Evolutionary conservation across 352 stramenopile genomes (phyloP), one percentile per base, ranked within the genome.

Genomic region (Pilasporangium apinafurcum): DNA sequence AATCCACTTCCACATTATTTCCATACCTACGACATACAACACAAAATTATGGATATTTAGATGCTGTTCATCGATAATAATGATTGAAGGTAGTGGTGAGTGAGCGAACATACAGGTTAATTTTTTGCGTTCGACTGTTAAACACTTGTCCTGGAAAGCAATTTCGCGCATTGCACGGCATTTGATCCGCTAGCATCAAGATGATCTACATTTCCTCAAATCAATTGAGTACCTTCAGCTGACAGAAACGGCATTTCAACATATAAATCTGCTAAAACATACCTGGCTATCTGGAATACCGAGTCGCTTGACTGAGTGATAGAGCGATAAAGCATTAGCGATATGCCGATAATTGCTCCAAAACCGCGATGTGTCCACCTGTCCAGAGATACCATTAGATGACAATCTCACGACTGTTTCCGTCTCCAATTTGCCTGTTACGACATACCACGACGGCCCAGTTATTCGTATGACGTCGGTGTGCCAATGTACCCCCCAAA

Each of bases 261-360:
- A 37, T 3, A 12, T 12, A 7, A 9, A 14, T 13, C 4, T 9
- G 37, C 28, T 8, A n/a, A 5, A 31, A 30, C 48, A 2, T 33
- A 90, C 82, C 63, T 98, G 93, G 37, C 88, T 96, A 53, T 98
- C 93, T 0, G 89, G 85, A 39, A 98, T 95, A 3, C 92, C 93
- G 7, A 96, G 74, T 17, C 81, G 62, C 62, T 96, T 96, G 9
- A 98, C 78, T 7, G 92, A 86, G 56, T 96, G 74, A 45, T 98
- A 98, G 21, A 98, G 74, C 31, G 85, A 95, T 28, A 98, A 66
- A 36, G 89, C 89, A 67, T 98, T 98, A 14, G 91, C 88, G 13
- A 94, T 86, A 53, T 98, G 95, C 28, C 95, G 85, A 66, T 98
- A 98, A 65, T 98, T 98, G 68, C 95, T 97, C 83, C 85, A 98